Evolutionary conservation across 768 basidiomycete species (phyloP).

Genomic region (Boletus tylopilopsis): DNA sequence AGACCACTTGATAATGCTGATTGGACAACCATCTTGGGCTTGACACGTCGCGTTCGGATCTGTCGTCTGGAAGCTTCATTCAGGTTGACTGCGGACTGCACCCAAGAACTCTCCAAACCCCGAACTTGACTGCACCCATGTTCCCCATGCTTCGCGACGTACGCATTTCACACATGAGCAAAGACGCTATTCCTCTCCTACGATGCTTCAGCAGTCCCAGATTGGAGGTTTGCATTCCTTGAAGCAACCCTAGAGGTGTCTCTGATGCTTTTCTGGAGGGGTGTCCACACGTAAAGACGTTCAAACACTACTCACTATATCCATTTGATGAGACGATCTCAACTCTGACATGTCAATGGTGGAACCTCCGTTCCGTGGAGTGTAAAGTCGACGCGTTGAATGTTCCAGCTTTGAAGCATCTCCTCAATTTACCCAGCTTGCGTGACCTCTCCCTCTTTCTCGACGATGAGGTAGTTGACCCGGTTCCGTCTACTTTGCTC

Average conservation of each 20-base stretch:
- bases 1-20: background rate
- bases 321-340: background rate
- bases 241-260: background rate
- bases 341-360: background rate
- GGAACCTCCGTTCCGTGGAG: background rate
- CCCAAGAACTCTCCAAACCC: background rate
- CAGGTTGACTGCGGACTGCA: too few relatives aligned
- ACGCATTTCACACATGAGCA: accelerated
- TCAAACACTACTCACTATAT: background rate
- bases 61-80: background rate
- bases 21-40: background rate
- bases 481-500: background rate
- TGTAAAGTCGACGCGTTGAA: background rate
- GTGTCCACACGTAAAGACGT: background rate
- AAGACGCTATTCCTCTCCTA: background rate
- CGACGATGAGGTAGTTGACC: background rate
- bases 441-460: background rate
- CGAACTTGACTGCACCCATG: background rate
- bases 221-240: background rate
- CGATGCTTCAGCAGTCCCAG: background rate
- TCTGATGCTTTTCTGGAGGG: background rate
- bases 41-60: background rate
- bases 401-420: background rate
- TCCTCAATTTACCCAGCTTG: background rate
- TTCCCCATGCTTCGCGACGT: background rate